A percentile compares a stretch with the other conserved stretches of the same genome.
phyloP scores from a whole-genome alignment of 768 basidiomycete genomes.

The Psilocybe cyanescens region DNA sequence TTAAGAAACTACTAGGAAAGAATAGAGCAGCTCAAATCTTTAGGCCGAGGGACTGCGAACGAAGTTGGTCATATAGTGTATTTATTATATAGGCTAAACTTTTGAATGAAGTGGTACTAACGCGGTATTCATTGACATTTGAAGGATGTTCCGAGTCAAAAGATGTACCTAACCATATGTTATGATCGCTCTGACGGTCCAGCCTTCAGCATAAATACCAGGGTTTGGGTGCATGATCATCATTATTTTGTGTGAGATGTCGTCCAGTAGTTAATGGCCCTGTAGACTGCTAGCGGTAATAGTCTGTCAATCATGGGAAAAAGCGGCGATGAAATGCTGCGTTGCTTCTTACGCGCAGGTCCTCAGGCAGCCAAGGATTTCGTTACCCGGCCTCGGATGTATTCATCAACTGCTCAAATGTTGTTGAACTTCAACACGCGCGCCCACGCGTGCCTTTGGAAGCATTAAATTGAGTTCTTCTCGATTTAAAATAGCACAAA shows the following conservation, averaged over 20 bases:
- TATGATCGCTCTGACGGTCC: background rate
- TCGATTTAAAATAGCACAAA: too few species aligned
- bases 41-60: background rate
- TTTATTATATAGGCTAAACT: background rate
- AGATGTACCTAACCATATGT: constrained; percentile 3
- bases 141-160: background rate
- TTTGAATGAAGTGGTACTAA: background rate
- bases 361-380: background rate
- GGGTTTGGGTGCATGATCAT: background rate
- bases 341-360: background rate
- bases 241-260: background rate
- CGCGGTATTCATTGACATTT: constrained; percentile 1
- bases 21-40: background rate
- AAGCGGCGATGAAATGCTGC: background rate
- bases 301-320: constrained; percentile 6
- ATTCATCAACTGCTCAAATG: background rate
- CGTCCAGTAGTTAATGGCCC: background rate
- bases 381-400: background rate
- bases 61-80: background rate
- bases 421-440: background rate
- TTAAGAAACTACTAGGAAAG: background rate
- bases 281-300: background rate
- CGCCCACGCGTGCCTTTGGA: background rate
- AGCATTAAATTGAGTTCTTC: too few species aligned
- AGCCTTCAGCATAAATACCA: background rate